Percentiles rank a stretch among this genome's conserved stretches.
These are phyloP conservation scores for Annulohypoxylon bovei DNA, from an alignment of 495 filamentous ascomycete genomes.

Conservation along the genomic window DNA sequence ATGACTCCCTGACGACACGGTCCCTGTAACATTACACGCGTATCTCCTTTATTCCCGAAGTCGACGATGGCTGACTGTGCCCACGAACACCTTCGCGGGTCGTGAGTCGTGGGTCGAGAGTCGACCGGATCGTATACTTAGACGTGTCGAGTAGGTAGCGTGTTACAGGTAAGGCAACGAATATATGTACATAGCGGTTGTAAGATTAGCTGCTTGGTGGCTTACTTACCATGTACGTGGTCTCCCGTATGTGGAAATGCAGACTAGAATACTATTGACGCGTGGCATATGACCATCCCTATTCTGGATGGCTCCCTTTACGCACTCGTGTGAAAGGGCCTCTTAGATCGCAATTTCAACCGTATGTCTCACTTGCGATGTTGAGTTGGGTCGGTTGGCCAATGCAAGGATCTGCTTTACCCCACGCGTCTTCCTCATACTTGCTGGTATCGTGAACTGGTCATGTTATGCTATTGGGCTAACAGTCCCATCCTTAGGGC, in stretches of 20 bases:
- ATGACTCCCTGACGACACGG: slow-evolving; percentile 21
- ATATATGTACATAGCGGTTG: not conserved
- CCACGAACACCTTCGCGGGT: not conserved
- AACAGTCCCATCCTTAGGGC: slow-evolving; percentile 23
- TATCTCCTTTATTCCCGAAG: slow-evolving; percentile 40
- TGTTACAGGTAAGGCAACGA: slow-evolving; percentile 6
- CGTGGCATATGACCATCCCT: slow-evolving; percentile 36
- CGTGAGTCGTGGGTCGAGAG: slow-evolving; percentile 11
- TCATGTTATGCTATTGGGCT: slow-evolving; percentile 26
- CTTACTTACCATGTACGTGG: slow-evolving; percentile 26
- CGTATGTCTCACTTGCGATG: slow-evolving; percentile 28
- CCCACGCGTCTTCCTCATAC: slow-evolving; percentile 35
- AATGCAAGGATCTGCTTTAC: slow-evolving; percentile 42
- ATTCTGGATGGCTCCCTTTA: slow-evolving; percentile 15
- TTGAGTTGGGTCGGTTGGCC: slow-evolving; percentile 21
- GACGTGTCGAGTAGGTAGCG: slow-evolving; percentile 2
- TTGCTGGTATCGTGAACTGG: slow-evolving; percentile 16
- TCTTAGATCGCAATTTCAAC: slow-evolving; percentile 36
- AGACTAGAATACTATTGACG: slow-evolving; percentile 28
- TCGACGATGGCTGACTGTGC: slow-evolving; percentile 17
- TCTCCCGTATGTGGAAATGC: slow-evolving; percentile 11
- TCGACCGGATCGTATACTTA: slow-evolving; percentile 1
- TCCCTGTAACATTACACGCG: slow-evolving; percentile 30
- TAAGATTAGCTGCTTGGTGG: slow-evolving; percentile 6
- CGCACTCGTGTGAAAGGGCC: slow-evolving; percentile 19